These are phyloP conservation scores for Polytrichum formosum DNA, from an alignment of 225 moss, liverwort and hornwort species.

Conservation along the genomic window DNA sequence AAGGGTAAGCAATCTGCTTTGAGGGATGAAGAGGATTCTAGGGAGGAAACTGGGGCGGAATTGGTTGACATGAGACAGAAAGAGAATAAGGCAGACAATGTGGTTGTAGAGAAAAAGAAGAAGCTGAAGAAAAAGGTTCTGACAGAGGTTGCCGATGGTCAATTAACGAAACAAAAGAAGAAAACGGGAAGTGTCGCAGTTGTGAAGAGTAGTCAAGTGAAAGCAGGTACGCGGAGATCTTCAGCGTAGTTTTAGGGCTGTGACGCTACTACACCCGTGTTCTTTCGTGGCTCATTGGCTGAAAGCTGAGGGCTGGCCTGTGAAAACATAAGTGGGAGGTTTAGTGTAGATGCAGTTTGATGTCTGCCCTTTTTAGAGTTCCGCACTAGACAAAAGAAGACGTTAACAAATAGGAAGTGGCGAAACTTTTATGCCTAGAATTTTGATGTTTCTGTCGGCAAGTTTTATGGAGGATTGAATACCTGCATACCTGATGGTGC, in stretches of 20 bases:
- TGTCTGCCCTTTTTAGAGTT: no score
- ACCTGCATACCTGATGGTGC: constrained; percentile 15
- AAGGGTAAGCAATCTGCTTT: constrained; percentile 7
- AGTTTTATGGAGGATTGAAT: not conserved
- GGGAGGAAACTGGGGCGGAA: constrained; percentile 10
- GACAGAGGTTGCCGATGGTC: constrained; percentile 18
- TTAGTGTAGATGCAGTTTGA: no score
- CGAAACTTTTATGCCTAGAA: not conserved
- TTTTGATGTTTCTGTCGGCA: not conserved
- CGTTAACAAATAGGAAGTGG: no score
- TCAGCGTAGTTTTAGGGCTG: constrained; percentile 42
- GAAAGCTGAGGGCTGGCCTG: no score
- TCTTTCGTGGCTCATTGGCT: no score
- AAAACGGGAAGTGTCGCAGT: constrained; percentile 33
- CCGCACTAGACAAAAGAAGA: no score
- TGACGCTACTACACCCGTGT: constrained; percentile 16
- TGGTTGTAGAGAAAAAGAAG: constrained; percentile 33
- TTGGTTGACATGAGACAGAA: constrained; percentile 20
- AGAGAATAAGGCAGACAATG: constrained; percentile 14
- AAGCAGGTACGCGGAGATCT: constrained; percentile 68
- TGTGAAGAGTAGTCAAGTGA: constrained; percentile 52
- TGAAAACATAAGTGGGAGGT: no score
- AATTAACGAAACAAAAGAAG: constrained; percentile 31
- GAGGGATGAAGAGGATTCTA: constrained; percentile 8
- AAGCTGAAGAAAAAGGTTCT: constrained; percentile 35